Conservation (phyloP, 441 rosid genomes). For the Jatropha multifida region DNA sequence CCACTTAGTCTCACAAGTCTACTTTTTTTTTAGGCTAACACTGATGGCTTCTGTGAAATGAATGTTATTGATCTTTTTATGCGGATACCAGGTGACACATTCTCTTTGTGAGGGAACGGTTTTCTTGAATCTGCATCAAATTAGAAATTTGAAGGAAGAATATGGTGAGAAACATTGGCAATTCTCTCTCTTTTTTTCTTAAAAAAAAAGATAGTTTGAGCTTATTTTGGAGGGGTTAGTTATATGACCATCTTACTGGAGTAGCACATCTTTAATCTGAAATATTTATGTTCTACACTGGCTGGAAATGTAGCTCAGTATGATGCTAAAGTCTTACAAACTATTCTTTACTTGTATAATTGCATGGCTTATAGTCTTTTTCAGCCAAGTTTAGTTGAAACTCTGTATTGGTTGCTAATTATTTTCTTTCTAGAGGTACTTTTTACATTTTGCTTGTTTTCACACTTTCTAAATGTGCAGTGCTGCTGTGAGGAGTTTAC, state of each 20-base stretch:
- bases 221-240: constrained; percentile 7
- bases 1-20: constrained; percentile 4
- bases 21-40: background rate
- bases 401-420: background rate
- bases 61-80: constrained; percentile 29
- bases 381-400: constrained; percentile 6
- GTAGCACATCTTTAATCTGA: constrained; percentile 5
- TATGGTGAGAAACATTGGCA: constrained; percentile 51
- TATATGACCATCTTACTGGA: constrained; percentile 4
- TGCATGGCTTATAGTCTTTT: background rate
- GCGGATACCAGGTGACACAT: constrained; percentile 48
- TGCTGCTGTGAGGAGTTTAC: background rate
- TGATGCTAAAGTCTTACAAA: background rate
- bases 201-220: too few species aligned
- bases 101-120: constrained; percentile 66
- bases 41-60: constrained; percentile 5
- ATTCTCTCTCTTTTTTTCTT: background rate
- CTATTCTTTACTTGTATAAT: background rate
- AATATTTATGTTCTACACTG: background rate
- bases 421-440: background rate
- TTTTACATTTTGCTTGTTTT: background rate
- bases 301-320: background rate
- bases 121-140: constrained; percentile 58
- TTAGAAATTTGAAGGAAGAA: constrained; percentile 67
- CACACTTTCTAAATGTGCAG: background rate